Percentiles rank a stretch among this genome's conserved stretches.
phyloP scores from a whole-genome alignment of 2,329 filamentous ascomycete genomes.

The Colletotrichum tropicicola region DNA sequence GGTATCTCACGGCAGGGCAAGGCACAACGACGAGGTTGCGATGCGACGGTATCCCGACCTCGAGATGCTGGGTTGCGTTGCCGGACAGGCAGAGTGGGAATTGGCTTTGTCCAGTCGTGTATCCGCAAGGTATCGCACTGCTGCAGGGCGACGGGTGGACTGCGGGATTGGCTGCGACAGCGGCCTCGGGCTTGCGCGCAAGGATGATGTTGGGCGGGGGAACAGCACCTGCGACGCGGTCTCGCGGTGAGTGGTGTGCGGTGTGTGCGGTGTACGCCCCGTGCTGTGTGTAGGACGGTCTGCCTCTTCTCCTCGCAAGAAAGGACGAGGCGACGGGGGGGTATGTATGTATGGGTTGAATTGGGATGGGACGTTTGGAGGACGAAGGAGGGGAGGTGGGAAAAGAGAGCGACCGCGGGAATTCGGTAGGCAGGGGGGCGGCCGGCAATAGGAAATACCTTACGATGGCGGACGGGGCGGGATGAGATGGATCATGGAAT shows the following conservation, averaged over 20 bases:
- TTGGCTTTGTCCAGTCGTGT: not conserved
- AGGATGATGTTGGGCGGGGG: slow-evolving; percentile 20
- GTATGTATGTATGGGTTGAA: slow-evolving; percentile 7
- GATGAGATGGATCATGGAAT: slow-evolving; percentile 19
- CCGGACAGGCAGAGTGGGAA: slow-evolving; percentile 17
- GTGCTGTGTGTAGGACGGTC: not conserved
- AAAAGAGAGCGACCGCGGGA: not conserved
- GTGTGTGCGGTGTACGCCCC: slow-evolving; percentile 12
- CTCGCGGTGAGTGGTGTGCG: slow-evolving; percentile 10
- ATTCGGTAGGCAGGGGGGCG: slow-evolving; percentile 6
- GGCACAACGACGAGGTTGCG: not conserved
- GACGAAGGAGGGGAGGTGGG: not conserved
- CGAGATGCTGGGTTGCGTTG: not conserved
- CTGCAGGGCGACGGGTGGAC: not conserved
- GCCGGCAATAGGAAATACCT: slow-evolving; percentile 15
- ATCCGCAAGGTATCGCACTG: not conserved
- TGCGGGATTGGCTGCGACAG: slow-evolving; percentile 14
- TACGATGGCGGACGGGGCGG: slow-evolving; percentile 22
- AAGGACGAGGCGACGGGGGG: slow-evolving; percentile 24
- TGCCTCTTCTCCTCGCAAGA: too few relatives aligned
- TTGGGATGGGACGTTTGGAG: slow-evolving; percentile 14
- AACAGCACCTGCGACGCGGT: slow-evolving; percentile 21
- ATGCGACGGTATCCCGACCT: slow-evolving; percentile 24
- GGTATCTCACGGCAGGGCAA: not conserved
- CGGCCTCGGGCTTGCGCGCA: slow-evolving; percentile 3